These are phyloP conservation scores for Friedmanniomyces endolithicus DNA, from an alignment of 495 filamentous ascomycete genomes.

Conservation along the genomic window DNA sequence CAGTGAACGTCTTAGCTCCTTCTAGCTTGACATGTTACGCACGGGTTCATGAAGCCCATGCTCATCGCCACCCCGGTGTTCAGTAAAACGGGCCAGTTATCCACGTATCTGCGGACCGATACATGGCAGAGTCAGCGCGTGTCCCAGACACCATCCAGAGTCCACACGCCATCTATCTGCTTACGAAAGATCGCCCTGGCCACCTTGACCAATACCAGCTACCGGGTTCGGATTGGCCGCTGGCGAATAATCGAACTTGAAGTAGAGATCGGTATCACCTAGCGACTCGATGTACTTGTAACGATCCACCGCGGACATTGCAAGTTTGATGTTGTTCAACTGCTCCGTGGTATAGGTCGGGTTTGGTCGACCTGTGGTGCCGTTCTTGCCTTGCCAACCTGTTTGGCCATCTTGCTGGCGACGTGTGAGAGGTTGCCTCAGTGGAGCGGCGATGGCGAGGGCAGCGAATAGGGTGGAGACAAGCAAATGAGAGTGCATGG, in stretches of 20 bases:
- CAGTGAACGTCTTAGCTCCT: neutral
- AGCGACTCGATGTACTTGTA: neutral
- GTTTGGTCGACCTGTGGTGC: slow-evolving; percentile 1
- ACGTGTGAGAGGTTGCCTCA: neutral
- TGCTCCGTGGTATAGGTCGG: slow-evolving; percentile 1
- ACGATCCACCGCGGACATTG: neutral
- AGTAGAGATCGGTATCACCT: slow-evolving; percentile 1
- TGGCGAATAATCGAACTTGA: slow-evolving; percentile 1
- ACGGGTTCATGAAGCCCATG: slow-evolving; percentile 7
- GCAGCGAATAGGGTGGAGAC: neutral
- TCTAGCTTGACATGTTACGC: too few species aligned
- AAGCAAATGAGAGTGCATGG: neutral
- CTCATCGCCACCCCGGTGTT: neutral
- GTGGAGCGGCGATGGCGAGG: neutral
- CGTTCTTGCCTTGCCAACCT: neutral
- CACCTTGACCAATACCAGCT: slow-evolving; percentile 2
- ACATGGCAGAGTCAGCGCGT: too few species aligned
- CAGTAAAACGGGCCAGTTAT: slow-evolving; percentile 2
- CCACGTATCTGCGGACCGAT: too few species aligned
- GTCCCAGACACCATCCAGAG: too few species aligned
- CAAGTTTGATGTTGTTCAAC: slow-evolving; percentile 4
- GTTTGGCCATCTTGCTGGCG: neutral
- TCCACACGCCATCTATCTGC: slow-evolving; percentile 1
- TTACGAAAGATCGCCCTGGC: slow-evolving; percentile 3
- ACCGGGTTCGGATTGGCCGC: slow-evolving; percentile 3